Conservation (phyloP, 805 yeast genomes). For the Candida qinlingensis region DNA sequence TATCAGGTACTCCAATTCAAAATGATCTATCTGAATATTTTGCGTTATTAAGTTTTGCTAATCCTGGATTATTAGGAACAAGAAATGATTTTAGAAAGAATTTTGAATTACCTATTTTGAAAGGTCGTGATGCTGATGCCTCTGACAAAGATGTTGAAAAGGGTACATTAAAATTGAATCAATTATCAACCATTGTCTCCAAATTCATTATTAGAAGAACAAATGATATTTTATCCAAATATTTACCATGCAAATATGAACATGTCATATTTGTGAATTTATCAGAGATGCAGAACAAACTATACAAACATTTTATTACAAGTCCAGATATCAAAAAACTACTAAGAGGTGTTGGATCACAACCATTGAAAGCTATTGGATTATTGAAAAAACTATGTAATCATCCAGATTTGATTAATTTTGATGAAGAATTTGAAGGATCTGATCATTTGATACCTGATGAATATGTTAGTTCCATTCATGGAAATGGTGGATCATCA, state of each 20-base stretch:
- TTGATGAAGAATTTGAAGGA: constrained; percentile 77
- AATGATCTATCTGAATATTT: constrained; percentile 93
- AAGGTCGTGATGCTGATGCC: constrained; percentile 88
- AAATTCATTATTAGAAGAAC: constrained; percentile 92
- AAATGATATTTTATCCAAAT: constrained; percentile 89
- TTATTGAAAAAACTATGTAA: constrained; percentile 85
- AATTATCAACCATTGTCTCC: constrained; percentile 71
- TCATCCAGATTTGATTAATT: constrained; percentile 80
- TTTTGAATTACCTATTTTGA: constrained; percentile 73
- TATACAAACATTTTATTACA: constrained; percentile 71
- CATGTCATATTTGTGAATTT: constrained; percentile 91
- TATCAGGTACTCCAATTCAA: constrained; percentile 96
- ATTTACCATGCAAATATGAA: constrained; percentile 92
- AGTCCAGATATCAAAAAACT: constrained; percentile 72
- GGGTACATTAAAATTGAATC: constrained; percentile 66
- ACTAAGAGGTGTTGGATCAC: constrained; percentile 64
- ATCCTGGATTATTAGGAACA: constrained; percentile 88
- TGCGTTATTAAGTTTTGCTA: constrained; percentile 84
- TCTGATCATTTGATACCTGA: constrained; percentile 63
- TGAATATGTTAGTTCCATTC: constrained; percentile 49
- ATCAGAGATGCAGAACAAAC: constrained; percentile 64
- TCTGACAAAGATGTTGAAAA: constrained; percentile 65
- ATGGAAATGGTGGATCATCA: constrained; percentile 34
- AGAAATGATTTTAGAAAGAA: constrained; percentile 78
- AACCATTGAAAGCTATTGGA: constrained; percentile 87